Base-by-base conservation (phyloP, 768 basidiomycete genomes). In the Suillus alpinus region DNA sequence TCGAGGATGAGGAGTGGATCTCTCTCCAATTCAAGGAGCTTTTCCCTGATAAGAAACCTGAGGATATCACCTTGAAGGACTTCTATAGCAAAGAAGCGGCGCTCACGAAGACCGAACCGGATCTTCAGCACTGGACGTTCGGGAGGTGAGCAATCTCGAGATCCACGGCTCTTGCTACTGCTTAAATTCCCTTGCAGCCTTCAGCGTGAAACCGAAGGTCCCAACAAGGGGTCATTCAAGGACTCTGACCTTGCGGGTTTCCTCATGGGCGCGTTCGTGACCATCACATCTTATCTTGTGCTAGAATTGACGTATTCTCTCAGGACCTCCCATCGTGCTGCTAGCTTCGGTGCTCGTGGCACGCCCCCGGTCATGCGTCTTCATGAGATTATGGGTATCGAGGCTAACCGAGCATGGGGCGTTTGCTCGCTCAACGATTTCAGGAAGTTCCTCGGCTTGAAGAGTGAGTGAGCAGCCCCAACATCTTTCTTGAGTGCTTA, bases 391-490 rank as follows among this genome's bases (percentile, higher is more conserved):
- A 89, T 94, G 89, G 91, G 91, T 44, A 93, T 94, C 50, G 85
- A 89, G 66, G 80, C 87, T 60, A 88, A 83, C 68, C 82, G 92
- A 34, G 64, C 69, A 23, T 95, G 92, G 92, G 92, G 91, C 51
- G 86, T 88, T 20, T 94, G 92, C 69, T 86, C 88, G 2, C 70
- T 94, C 63, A 94, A 94, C 63, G 92, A 94, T 62, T 94, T 94
- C 75, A 79, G 92, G 59, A 86, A 87, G 82, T 94, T 85, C 77
- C 77, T 94, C 53, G 92, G 91, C 12, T 68, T 94, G 51, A 92
- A 90, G 71, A 79, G 91, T 91, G 63, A 66, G 85, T 16, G 4
- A 8, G 20, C 7, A 20, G 16, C 12, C 3, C 8, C 31, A 4
- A 2, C 1, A 23, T 53, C 1, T 3, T 14, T n/a, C 37, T 6